Evolutionary conservation across 371 early-diverging fungal species (phyloP).

Genomic region (Mucor sp.): DNA sequence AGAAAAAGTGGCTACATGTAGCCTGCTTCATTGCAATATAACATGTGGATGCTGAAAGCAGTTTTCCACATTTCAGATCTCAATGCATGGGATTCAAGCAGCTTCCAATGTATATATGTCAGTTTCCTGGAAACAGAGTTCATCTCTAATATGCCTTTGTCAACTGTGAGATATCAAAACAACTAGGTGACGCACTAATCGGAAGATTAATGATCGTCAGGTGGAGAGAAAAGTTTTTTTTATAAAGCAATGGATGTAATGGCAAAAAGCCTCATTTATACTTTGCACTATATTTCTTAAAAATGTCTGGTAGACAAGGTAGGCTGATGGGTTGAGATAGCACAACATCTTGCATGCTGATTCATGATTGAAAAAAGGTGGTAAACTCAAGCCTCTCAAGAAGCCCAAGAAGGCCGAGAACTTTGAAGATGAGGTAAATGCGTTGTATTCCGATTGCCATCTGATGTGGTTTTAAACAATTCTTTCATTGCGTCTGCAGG

Average conservation of each 20-base stretch:
- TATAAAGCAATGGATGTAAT: not conserved
- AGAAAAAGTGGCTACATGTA: not conserved
- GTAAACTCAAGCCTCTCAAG: constrained; percentile 85
- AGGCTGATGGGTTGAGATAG: not conserved
- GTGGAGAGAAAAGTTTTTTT: not conserved
- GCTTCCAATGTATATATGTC: not conserved
- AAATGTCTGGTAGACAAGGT: constrained; percentile 69
- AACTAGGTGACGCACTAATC: not conserved
- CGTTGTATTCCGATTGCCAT: not conserved
- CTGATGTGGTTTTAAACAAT: not conserved
- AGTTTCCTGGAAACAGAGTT: not conserved
- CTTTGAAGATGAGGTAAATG: constrained; percentile 66
- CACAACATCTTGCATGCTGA: not conserved
- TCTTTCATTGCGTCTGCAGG: constrained; percentile 18
- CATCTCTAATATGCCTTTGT: not conserved
- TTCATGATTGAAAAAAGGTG: constrained; percentile 44
- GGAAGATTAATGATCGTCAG: not conserved
- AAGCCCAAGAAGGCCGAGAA: constrained; percentile 67
- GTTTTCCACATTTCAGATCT: not conserved
- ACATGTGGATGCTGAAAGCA: not conserved
- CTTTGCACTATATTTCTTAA: constrained; percentile 10
- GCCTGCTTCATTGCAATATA: not conserved
- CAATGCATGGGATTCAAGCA: too few species aligned
- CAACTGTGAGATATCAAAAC: not conserved
- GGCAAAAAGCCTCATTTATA: constrained; percentile 11